A percentile compares a stretch with the other conserved stretches of the same genome.
phyloP scores from a whole-genome alignment of 805 yeast species.

The Pichia scutulata region DNA sequence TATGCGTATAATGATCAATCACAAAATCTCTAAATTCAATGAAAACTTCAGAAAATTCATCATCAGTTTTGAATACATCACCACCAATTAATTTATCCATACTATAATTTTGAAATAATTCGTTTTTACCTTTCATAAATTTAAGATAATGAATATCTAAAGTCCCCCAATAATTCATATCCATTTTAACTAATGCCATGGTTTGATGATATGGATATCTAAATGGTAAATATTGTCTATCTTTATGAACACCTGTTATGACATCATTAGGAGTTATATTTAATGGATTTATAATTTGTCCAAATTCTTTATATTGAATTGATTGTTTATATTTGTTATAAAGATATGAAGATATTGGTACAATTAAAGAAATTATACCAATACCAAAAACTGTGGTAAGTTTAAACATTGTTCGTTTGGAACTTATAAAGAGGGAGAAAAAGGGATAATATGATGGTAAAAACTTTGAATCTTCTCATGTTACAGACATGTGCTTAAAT shows the following conservation, averaged over 20 bases:
- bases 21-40: constrained; percentile 37
- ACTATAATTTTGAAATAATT: constrained; percentile 35
- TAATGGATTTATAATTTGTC: constrained; percentile 15
- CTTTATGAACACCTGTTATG: constrained; percentile 16
- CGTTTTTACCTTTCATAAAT: constrained; percentile 35
- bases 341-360: constrained; percentile 6
- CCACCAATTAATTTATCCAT: constrained; percentile 23
- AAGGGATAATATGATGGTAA: too few relatives aligned
- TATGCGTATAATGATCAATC: constrained; percentile 32
- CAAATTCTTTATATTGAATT: constrained; percentile 6
- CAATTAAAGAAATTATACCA: constrained; percentile 6
- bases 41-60: constrained; percentile 29
- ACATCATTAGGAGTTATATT: constrained; percentile 15
- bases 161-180: constrained; percentile 45
- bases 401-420: neutral
- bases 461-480: too few relatives aligned
- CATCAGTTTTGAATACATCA: constrained; percentile 31
- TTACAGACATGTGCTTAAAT: too few relatives aligned
- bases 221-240: constrained; percentile 47
- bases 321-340: neutral
- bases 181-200: constrained; percentile 42
- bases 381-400: neutral
- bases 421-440: too few relatives aligned
- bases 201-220: constrained; percentile 49
- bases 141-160: constrained; percentile 39